Evolutionary conservation across 148 eudicot species (phyloP).

Genomic region (Chenopodium berlandieri): DNA sequence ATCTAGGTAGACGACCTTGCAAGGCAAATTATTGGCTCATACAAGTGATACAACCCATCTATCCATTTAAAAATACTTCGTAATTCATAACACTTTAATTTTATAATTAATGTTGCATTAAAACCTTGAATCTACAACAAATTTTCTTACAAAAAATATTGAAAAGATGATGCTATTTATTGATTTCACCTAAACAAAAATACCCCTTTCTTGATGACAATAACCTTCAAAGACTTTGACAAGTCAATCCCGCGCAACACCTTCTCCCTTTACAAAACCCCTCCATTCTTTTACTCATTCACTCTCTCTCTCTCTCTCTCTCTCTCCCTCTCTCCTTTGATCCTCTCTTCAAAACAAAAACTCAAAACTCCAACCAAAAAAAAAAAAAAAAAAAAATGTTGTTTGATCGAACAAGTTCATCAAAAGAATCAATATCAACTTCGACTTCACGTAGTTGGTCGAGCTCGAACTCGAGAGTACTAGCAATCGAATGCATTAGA

Average conservation of each 20-base stretch:
- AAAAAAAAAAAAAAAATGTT: background rate
- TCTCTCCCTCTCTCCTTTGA: background rate
- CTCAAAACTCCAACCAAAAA: no score
- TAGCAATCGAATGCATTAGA: constrained; percentile 69
- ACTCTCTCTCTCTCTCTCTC: background rate
- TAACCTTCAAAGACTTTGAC: constrained; percentile 19
- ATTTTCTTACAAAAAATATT: no score
- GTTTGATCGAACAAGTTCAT: constrained; percentile 15
- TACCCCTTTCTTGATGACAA: background rate
- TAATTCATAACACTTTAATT: no score
- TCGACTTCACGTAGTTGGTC: background rate
- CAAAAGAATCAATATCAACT: constrained; percentile 19
- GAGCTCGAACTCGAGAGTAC: constrained; percentile 26
- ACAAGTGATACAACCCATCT: no score
- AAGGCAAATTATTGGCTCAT: no score
- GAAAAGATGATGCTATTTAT: background rate
- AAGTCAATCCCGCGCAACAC: constrained; percentile 4
- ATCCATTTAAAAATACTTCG: no score
- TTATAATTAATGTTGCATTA: no score
- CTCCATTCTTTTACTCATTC: background rate
- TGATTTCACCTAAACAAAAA: background rate
- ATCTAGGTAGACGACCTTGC: no score
- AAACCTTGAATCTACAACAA: no score
- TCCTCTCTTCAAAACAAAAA: no score
- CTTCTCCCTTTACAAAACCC: background rate